Base-by-base conservation (phyloP, 2,329 filamentous ascomycete species). In the Diplodia sapinea region DNA sequence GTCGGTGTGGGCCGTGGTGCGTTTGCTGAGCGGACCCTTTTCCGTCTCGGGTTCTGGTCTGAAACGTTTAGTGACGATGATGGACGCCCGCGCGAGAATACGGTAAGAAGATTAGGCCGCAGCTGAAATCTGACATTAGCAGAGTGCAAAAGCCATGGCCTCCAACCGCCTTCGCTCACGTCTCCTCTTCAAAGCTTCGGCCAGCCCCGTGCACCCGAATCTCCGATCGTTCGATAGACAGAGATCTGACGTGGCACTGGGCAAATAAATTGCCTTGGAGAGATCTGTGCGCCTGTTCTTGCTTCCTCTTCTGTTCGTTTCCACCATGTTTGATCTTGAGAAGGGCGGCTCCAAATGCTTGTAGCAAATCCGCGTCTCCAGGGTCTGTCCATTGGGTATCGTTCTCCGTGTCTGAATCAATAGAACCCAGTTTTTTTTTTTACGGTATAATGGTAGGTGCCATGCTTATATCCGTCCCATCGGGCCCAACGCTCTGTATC, bases 191-290 rank as follows among this genome's bases (percentile, higher is more conserved):
- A 29, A 31, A 55, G 26, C 29, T 5, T 26, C 59, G 59, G 43
- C 59, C 59, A 63, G 29, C 36, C 43, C 59, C 59, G 59, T 63
- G 43, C 43, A 31, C 43, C 59, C 59, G 59, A 63, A 51, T 63
- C 59, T 63, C 47, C 59, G 59, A 63, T 63, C 59, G 59, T 63
- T 63, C 43, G 59, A 51, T 50, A 63, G 40, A 31, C 43, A 47
- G 43, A 63, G 59, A 63, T 63, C 43, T 63, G 59, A 63, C 59
- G 59, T 63, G 59, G 59, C 59, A 63, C 59, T 38, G 47, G 54
- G n/a, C 43, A 63, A 49, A 47, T 31, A 63, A 51, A 51, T 38
- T 63, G 31, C 43, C 47, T 49, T 33, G 12, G n/a, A 17, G 47
- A 38, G 29, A 29, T 49, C 57, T 33, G 40, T 61, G 57, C 57